Base-by-base conservation (phyloP, 495 filamentous ascomycete species). In the Xylaria nigripes region DNA sequence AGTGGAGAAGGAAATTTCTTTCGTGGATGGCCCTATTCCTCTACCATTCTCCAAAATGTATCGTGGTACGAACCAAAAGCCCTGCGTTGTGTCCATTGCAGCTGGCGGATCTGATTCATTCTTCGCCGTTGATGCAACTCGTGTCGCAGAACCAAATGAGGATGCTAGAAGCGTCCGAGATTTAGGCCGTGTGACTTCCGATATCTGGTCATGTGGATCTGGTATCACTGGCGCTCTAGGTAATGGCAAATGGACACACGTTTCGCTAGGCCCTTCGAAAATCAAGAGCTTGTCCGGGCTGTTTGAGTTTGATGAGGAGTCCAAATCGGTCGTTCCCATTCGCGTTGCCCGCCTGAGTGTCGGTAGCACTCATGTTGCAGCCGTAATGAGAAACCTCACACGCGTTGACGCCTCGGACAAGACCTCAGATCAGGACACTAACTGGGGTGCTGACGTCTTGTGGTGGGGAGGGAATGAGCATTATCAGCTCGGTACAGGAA, bases 401-500 rank as follows among this genome's bases (percentile, higher is more conserved):
- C 78, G 83, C 49, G 63, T 89, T 34, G 64, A 73, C 15, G 76
- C 81, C 3, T 68, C 68, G 10, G 62, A 73, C 6, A 63, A 70
- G 6, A 75, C 72, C 10, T 75, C 78, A 3, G 73, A 73, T 3
- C 80, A 83, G 45, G 84, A 89, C 54, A 86, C 81, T 3, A 86
- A 89, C 58, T 95, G 80, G 76, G 92, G 92, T 47, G 82, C 83
- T 8, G 93, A 97, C 67, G 82, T 87, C 2, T 65, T 96, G 6
- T 94, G 85, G 79, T 98, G 91, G 87, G 93, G 93, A 58, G 87
- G 87, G 34, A 98, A 96, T 61, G 92, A 98, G 71, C 78, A 81
- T 57, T 95, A 87, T 63, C 93, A 98, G 64, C 79, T 98, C 16
- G 93, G 93, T 3, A 96, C 86, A 3, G 92, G 93, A 32, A 92